Base-by-base conservation (phyloP, 1,284 basidiomycete genomes). In the Macrocystidia cucumis region DNA sequence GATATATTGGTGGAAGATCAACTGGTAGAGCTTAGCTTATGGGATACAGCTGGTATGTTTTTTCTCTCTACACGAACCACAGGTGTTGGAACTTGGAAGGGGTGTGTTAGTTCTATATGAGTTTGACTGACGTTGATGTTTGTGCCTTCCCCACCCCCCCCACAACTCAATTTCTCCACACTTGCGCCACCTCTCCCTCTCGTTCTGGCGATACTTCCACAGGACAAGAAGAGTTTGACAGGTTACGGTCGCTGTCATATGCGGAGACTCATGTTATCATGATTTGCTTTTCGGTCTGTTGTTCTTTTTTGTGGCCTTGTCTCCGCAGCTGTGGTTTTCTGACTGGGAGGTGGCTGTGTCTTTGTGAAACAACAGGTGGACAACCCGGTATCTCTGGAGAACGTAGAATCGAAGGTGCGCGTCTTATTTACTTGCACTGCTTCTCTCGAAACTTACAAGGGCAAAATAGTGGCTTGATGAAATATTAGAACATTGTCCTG, bases 171-270 rank as follows among this genome's bases (percentile, higher is more conserved):
- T 32, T 29, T 17, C 32, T 27, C 21, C 25, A 33, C 19, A 9
- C 32, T 13, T 13, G 11, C 23, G 11, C 25, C 27, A n/a, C 16
- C 23, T 28, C 34, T 27, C 24, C 31, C 31, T 28, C 14, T 29
- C 7, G 24, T 35, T 9, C 25, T 18, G 11, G 21, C 20, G 25
- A 35, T 29, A n/a, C n/a, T n/a, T n/a, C n/a, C n/a, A n/a, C 54
- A 91, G 92, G 90, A 16, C 91, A 96, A 59, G 93, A 98, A 64
- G 93, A 97, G 50, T 97, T 97, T 56, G 93, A 96, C 56, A 70
- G 91, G 32, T 62, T 98, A 37, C 74, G 95, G 31, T 91, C 90
- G 11, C 62, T 98, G 18, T 90, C 85, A 22, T 98, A 97, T 55
- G 87, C 92, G 2, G 92, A 97, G 56, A 96, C 92, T 0, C 88